These are phyloP conservation scores for Agaricus blazei DNA, from an alignment of 768 basidiomycete species.

Conservation along the genomic window DNA sequence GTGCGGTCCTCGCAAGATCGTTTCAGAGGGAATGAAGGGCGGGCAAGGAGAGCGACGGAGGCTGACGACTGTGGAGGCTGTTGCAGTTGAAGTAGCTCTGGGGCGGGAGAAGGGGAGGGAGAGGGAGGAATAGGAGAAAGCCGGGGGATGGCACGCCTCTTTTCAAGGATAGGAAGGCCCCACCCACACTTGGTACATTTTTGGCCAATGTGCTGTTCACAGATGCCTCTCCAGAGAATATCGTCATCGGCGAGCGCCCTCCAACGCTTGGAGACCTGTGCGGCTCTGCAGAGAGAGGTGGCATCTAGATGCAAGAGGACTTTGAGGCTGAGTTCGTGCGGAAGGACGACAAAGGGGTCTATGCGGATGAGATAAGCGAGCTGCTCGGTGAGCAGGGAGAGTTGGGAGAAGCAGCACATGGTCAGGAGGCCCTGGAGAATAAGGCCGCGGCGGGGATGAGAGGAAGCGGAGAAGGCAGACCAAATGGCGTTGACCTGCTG, in stretches of 20 bases:
- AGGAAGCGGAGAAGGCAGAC: conserved; percentile 95
- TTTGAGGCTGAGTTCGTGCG: conserved; percentile 84
- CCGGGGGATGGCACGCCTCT: conserved; percentile 33
- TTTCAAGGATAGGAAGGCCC: conserved; percentile 88
- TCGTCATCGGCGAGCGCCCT: conserved; percentile 90
- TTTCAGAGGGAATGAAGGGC: conserved; percentile 17
- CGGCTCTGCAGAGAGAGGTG: conserved; percentile 87
- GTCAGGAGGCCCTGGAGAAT: conserved; percentile 96
- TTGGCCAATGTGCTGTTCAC: conserved; percentile 97
- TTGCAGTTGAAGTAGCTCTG: conserved; percentile 17
- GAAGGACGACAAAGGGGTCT: conserved; percentile 89
- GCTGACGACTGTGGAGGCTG: conserved; percentile 31
- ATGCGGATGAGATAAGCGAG: conserved; percentile 90
- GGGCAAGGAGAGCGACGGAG: conserved; percentile 15
- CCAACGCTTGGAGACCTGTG: conserved; percentile 87
- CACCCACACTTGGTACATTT: conserved; percentile 97
- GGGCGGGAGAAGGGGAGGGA: conserved; percentile 25
- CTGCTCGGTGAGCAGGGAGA: conserved; percentile 92
- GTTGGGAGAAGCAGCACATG: conserved; percentile 99
- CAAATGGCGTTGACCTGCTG: conserved; percentile 88
- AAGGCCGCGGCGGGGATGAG: conserved; percentile 84
- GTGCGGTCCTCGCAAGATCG: conserved; percentile 25
- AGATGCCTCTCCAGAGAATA: conserved; percentile 91
- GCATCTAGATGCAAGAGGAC: conserved; percentile 89
- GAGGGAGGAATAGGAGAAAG: conserved; percentile 1